Evolutionary conservation across 139 green algal genomes (phyloP), one percentile per base, ranked within the genome.

Genomic region (Raphidocelis subcapitata): DNA sequence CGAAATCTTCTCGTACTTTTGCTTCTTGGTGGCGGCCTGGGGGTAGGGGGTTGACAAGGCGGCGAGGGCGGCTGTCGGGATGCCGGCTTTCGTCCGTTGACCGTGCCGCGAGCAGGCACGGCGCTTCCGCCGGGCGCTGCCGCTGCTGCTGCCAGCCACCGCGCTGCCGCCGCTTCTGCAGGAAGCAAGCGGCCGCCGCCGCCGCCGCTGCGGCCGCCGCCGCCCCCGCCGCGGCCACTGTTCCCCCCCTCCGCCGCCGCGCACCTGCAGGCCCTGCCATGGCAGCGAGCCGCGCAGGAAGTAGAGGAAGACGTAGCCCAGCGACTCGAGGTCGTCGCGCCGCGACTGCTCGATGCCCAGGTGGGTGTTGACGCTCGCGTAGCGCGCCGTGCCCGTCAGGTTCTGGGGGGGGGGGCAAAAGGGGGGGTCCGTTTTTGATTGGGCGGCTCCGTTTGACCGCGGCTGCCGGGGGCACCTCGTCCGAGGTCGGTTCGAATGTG

Each of bases 1-100:
- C 77, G 89, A 95, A 81, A 99, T 99, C 80, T 98, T 98, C 78
- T 99, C 95, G 78, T 99, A 99, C 90, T 99, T 99, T 76, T 98
- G 93, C 87, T 99, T 98, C 89, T 99, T 99, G 35, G 95, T 99
- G n/a, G 90, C 91, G 10, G 95, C 95, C 81, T 81, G 74, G 44
- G 69, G 61, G 4, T 55, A n/a, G 3, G 16, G 23, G 12, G 56
- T 26, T 49, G 41, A 49, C 41, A 12, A 20, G 41, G 41, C 24
- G 21, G 56, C 49, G 16, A 31, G 51, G 51, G 31, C 51, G 51
- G 16, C 51, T 63, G 49, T 55, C 51, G n/a, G 14, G 35, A 20
- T 49, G n/a, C 26, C 20, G 3, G 31, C 66, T 16, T 36, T 8
- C 15, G 24, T 3, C 49, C 35, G 46, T 21, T 41, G 5, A n/a